Conservation (phyloP, 495 filamentous ascomycete species). For the Neurospora africana region DNA sequence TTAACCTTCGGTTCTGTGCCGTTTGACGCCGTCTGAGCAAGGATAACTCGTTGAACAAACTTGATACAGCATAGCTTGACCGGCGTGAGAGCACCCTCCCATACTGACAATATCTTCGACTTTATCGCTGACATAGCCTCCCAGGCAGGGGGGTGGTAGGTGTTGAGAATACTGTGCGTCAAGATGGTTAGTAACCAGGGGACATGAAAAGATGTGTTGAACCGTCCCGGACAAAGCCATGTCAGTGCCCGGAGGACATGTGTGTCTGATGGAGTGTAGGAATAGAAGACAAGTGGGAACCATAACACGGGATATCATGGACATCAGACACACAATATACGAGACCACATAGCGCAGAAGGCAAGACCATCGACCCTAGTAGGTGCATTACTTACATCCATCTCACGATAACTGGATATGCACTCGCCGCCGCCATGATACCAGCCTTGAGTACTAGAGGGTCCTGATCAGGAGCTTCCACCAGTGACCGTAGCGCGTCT, state of each 20-base stretch:
- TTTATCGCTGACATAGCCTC: constrained; percentile 84
- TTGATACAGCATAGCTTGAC: constrained; percentile 93
- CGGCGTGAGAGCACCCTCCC: constrained; percentile 68
- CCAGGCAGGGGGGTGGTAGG: constrained; percentile 70
- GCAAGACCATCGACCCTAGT: not conserved
- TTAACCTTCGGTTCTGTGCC: constrained; percentile 78
- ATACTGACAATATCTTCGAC: constrained; percentile 71
- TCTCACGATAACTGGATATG: constrained; percentile 83
- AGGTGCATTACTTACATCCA: constrained; percentile 66
- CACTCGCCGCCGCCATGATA: constrained; percentile 75
- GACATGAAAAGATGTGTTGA: not conserved
- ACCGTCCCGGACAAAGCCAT: not conserved
- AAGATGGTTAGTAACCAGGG: not conserved
- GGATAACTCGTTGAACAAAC: constrained; percentile 85
- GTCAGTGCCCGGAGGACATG: not conserved
- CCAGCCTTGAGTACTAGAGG: constrained; percentile 64
- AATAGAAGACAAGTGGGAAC: constrained; percentile 1
- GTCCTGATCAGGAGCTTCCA: constrained; percentile 68
- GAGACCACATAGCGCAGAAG: constrained; percentile 15
- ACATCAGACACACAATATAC: constrained; percentile 12
- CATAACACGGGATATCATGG: constrained; percentile 6
- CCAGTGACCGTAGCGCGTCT: constrained; percentile 54
- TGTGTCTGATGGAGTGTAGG: not conserved
- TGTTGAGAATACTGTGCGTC: constrained; percentile 63
- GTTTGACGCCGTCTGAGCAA: constrained; percentile 76